phyloP scores from a whole-genome alignment of 345 rosid species.

The Crucihimalaya himalaica region DNA sequence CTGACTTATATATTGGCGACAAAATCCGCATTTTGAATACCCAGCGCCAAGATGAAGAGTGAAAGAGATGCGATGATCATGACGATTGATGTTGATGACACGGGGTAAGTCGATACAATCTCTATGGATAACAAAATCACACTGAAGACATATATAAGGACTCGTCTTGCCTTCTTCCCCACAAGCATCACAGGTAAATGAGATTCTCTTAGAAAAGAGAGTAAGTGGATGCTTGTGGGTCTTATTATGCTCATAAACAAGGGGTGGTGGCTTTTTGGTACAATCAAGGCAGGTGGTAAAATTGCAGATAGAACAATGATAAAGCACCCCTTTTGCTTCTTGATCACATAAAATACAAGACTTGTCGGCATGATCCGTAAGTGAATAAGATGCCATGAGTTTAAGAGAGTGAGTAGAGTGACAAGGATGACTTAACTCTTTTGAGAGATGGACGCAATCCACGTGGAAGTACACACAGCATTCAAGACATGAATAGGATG shows the following conservation, averaged over 20 bases:
- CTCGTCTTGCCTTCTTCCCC: background rate
- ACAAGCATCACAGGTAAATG: background rate
- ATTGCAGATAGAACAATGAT: background rate
- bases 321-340: background rate
- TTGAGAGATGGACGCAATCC: background rate
- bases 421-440: conserved; percentile 20
- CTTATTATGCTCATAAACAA: background rate
- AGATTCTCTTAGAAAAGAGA: background rate
- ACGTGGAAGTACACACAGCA: background rate
- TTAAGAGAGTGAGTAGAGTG: conserved; percentile 15
- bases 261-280: background rate
- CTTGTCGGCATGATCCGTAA: background rate
- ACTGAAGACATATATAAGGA: background rate
- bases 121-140: background rate
- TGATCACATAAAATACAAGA: background rate
- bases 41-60: background rate
- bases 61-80: background rate
- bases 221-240: conserved; percentile 12
- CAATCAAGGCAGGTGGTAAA: background rate
- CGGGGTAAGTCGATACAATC: background rate
- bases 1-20: background rate
- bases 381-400: background rate
- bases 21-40: background rate
- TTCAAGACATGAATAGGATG: conserved; percentile 1
- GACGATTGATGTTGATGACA: background rate